Base-by-base conservation (phyloP, 805 yeast genomes). In the Torulaspora gathmanii region DNA sequence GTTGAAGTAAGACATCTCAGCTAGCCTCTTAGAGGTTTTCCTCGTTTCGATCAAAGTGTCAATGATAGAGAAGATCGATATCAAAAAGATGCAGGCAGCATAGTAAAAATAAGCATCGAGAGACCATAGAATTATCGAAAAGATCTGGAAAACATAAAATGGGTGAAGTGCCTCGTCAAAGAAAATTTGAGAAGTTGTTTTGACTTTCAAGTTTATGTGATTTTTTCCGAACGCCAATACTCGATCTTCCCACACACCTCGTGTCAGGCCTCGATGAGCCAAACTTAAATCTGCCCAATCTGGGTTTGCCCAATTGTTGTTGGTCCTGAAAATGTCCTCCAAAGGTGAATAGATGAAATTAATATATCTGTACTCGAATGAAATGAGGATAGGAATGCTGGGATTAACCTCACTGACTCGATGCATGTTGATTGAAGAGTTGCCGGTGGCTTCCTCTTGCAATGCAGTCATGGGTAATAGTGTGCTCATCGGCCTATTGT, bases 111-210 rank as follows among this genome's bases (percentile, higher is more conserved):
- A 93, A 55, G 86, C 83, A 64, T 93, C 99, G 12, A 88, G 78
- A 9, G 88, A 74, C 99, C 99, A 93, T 36, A 93, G 70, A 26
- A 90, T 69, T 45, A 93, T 85, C 3, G 97, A 89, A 61, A 91
- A 91, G 1, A 91, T 82, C 69, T 93, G 99, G 63, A 93, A 93
- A 34, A 95, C 77, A 63, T 93, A 93, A 62, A 93, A 93, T 0
- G 99, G 99, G 64, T 93, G 98, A 33, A 93, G 68, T 0, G 89
- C 87, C 63, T 93, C 99, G 58, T 88, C 95, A 20, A 84, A 70
- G 28, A 93, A 70, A 36, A 93, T 72, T 59, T 80, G 79, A 0
- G 69, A 27, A 1, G 79, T 69, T 0, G 90, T 62, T 50, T 89
- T 91, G 46, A 85, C 91, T 42, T 79, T 79, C 54, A 93, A 78